Percentiles rank a stretch among this genome's conserved stretches.
phyloP scores from a whole-genome alignment of 805 yeast genomes.

The Nakazawaea ernobii region DNA sequence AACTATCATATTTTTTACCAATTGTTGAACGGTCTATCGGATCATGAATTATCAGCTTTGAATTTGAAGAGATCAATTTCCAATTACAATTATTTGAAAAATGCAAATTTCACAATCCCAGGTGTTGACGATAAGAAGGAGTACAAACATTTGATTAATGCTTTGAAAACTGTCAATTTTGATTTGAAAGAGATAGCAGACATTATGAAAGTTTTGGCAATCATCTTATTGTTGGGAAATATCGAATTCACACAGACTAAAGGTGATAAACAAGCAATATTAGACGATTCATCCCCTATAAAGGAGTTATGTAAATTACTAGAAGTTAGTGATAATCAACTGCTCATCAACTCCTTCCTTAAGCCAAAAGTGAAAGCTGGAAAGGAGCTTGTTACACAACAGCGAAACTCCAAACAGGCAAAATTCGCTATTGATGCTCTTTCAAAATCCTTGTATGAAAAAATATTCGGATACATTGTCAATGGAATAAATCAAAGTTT shows the following conservation, averaged over 20 bases:
- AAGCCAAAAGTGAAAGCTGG: conserved; percentile 91
- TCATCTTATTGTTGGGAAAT: conserved; percentile 82
- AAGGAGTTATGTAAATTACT: conserved; percentile 52
- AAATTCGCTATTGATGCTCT: conserved; percentile 79
- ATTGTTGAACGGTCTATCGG: conserved; percentile 60
- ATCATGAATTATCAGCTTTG: conserved; percentile 39
- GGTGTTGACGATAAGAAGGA: conserved; percentile 75
- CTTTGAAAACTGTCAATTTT: conserved; percentile 75
- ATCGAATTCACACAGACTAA: conserved; percentile 61
- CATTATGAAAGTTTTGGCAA: conserved; percentile 64
- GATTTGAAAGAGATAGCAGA: conserved; percentile 44
- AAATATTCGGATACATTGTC: conserved; percentile 73
- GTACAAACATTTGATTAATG: conserved; percentile 53
- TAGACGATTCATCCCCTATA: conserved; percentile 46
- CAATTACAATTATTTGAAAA: conserved; percentile 54
- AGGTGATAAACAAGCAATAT: conserved; percentile 67
- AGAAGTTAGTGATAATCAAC: conserved; percentile 49
- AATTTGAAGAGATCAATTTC: conserved; percentile 33
- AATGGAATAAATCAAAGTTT: conserved; percentile 68
- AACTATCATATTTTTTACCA: conserved; percentile 95
- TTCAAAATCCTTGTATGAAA: conserved; percentile 82
- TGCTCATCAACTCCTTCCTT: conserved; percentile 54
- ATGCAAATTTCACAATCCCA: conserved; percentile 48
- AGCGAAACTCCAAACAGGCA: conserved; percentile 75
- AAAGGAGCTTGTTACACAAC: conserved; percentile 73